Base-by-base conservation (phyloP, 164 flowering plant species). In the Magnolia officinalis region DNA sequence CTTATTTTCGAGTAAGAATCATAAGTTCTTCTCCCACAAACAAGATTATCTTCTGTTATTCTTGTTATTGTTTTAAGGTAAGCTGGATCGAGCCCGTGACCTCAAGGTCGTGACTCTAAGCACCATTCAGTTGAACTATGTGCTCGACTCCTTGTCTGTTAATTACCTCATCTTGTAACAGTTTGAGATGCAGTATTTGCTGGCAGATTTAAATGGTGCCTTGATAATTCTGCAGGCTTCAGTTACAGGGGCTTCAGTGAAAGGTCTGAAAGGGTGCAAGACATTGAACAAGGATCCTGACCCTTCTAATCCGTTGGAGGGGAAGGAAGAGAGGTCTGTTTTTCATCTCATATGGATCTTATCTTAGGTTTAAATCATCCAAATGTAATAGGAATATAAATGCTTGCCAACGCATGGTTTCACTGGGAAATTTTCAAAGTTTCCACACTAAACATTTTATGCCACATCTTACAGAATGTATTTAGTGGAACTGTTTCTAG, bases 241-340 rank as follows among this genome's bases (percentile, higher is more conserved):
- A 80, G 83, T 84, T 45, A 65, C 87, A 50, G 92, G 89, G 37
- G 93, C 89, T 82, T 82, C 92, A 76, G 97, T 96, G 71, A 88
- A 78, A 80, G 99, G 97, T 76, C 77, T 96, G 72, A 91, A 90
- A 83, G 98, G 97, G 49, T 89, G 98, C 83, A 92, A 92, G 83
- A 90, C 96, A 21, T 85, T 93, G 75, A 96, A 96, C 84, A 96
- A 93, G 88, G 95, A 90, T 74, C 97, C 92, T 70, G 98, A 96
- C 80, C 99, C 99, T 21, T 81, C 70, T 51, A 92, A 92, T 79
- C 99, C 98, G 6, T 49, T 86, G 72, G 90, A 91, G 86, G 89
- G 97, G 24, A 84, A 72, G 61, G 98, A 96, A 77, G 93, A 92
- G 80, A 93, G 99, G 99, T 92, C 37, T 58, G 86, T 75, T 66